A percentile compares a stretch with the other conserved stretches of the same genome.
These are phyloP conservation scores for Ophiostoma ulmi DNA, from an alignment of 2,329 filamentous ascomycete genomes.

Conservation along the genomic window DNA sequence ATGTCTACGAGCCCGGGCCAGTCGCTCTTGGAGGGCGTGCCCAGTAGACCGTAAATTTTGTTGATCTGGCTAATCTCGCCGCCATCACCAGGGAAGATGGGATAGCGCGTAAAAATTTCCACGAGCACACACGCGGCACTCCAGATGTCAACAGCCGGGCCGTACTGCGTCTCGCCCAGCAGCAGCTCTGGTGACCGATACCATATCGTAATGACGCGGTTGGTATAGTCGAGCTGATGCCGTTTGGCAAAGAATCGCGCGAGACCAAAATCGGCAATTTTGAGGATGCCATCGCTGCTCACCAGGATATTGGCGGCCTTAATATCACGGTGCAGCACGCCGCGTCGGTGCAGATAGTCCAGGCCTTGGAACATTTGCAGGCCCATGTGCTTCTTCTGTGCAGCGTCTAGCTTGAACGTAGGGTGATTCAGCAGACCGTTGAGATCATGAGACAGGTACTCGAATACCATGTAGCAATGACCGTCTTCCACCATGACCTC, in stretches of 20 bases:
- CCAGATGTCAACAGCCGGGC: conserved; percentile 89
- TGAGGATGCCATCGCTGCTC: conserved; percentile 80
- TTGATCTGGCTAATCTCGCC: conserved; percentile 94
- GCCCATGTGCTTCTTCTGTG: conserved; percentile 88
- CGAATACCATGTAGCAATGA: conserved; percentile 99
- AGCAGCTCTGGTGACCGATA: conserved; percentile 88
- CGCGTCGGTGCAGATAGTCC: conserved; percentile 85
- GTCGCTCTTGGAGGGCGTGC: conserved; percentile 75
- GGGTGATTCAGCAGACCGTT: conserved; percentile 95
- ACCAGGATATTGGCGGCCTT: conserved; percentile 97
- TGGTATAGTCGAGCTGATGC: conserved; percentile 90
- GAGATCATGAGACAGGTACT: conserved; percentile 93
- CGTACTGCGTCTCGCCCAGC: conserved; percentile 84
- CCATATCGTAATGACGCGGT: conserved; percentile 98
- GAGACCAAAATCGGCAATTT: conserved; percentile 92
- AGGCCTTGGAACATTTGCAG: conserved; percentile 90
- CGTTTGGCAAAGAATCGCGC: conserved; percentile 95
- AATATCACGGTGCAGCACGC: conserved; percentile 95
- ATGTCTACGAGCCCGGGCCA: conserved; percentile 92
- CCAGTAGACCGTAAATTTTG: conserved; percentile 89
- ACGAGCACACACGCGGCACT: conserved; percentile 94
- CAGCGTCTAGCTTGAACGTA: conserved; percentile 74
- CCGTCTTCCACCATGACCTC: conserved; percentile 99
- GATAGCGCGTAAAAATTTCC: conserved; percentile 89
- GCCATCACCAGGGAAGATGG: conserved; percentile 92